Conservation (phyloP, 306 rosid genomes). For the Calophaca sinica region DNA sequence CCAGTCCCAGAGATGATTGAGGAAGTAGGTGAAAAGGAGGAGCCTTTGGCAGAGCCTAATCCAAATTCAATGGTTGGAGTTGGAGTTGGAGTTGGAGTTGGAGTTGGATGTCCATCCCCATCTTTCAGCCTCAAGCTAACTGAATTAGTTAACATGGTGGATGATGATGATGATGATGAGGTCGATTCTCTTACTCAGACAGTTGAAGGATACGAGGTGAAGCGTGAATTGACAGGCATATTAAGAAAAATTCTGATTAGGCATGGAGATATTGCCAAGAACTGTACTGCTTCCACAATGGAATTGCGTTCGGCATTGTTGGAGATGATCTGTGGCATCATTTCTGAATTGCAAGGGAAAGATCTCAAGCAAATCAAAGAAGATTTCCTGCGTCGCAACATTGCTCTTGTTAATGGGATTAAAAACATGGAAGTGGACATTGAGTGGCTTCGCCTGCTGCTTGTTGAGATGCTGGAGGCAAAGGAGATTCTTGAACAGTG, state of each 20-base stretch:
- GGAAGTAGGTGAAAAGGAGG: neutral
- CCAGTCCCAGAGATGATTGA: neutral
- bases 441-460: conserved; percentile 22
- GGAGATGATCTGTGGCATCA: conserved; percentile 22
- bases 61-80: neutral
- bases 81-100: neutral
- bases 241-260: neutral
- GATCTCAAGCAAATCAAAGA: neutral
- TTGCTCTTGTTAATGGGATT: neutral
- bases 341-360: conserved; percentile 1
- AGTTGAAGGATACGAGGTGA: conserved; percentile 24
- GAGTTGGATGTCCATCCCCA: neutral
- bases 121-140: neutral
- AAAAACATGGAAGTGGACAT: neutral
- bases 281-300: neutral
- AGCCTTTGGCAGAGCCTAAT: neutral
- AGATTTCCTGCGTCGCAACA: neutral
- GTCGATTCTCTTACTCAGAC: neutral
- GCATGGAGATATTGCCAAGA: conserved; percentile 15
- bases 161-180: neutral
- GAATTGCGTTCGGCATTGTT: neutral
- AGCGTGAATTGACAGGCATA: neutral
- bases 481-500: neutral
- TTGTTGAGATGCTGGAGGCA: conserved; percentile 34
- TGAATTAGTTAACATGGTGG: neutral